Evolutionary conservation across 2,329 filamentous ascomycete species (phyloP).

Genomic region (Aureobasidium sp.): DNA sequence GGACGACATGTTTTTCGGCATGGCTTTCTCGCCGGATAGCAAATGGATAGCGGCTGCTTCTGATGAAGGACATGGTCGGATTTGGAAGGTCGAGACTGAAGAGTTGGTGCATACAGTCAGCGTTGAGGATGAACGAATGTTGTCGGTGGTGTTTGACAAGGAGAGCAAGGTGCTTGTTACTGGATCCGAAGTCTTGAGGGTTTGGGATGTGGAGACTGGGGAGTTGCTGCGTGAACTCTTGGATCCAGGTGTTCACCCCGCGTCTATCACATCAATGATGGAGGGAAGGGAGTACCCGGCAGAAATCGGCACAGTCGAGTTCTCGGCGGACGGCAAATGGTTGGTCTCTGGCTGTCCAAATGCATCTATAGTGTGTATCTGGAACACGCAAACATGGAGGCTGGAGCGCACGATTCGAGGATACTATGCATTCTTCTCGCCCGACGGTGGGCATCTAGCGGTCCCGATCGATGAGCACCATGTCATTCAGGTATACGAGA

Average conservation of each 20-base stretch:
- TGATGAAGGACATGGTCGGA: neutral
- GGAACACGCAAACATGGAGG: neutral
- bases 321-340: neutral
- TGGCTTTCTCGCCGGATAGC: neutral
- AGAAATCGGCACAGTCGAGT: neutral
- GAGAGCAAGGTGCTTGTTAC: neutral
- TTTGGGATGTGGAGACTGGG: constrained; percentile 1
- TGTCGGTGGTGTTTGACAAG: neutral
- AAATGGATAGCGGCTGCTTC: neutral
- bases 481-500: neutral
- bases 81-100: neutral
- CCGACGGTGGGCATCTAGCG: neutral
- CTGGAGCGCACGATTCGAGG: neutral
- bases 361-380: neutral
- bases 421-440: neutral
- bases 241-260: neutral
- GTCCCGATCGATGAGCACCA: neutral
- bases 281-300: neutral
- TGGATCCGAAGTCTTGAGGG: neutral
- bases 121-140: neutral
- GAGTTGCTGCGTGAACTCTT: neutral
- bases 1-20: neutral
- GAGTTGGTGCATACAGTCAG: neutral
- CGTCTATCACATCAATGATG: neutral
- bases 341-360: neutral